phyloP scores from a whole-genome alignment of 768 basidiomycete species.

The Pleurotus pulmonarius region DNA sequence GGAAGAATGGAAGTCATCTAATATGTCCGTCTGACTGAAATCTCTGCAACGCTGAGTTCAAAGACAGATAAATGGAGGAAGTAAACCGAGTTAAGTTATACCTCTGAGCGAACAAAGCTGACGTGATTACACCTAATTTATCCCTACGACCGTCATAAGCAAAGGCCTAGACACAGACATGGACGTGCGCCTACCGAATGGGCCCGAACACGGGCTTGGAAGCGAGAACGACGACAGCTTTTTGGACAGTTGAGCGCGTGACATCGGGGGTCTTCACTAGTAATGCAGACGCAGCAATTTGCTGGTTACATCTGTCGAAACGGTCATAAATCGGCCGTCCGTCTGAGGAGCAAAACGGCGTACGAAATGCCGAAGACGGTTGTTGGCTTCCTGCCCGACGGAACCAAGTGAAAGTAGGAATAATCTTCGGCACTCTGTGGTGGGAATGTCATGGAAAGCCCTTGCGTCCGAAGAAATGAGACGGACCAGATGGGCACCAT shows the following conservation, averaged over 20 bases:
- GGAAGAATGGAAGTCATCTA: slow-evolving; percentile 82
- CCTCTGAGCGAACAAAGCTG: slow-evolving; percentile 86
- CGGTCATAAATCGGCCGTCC: neutral
- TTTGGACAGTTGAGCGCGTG: slow-evolving; percentile 95
- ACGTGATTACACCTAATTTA: slow-evolving; percentile 91
- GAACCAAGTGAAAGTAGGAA: slow-evolving; percentile 91
- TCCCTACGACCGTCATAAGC: slow-evolving; percentile 45
- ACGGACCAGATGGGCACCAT: slow-evolving; percentile 91
- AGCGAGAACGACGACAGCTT: slow-evolving; percentile 93
- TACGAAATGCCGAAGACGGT: slow-evolving; percentile 97
- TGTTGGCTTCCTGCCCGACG: slow-evolving; percentile 60
- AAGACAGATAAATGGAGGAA: neutral
- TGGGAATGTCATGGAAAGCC: slow-evolving; percentile 9
- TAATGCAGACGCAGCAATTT: slow-evolving; percentile 78
- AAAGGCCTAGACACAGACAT: neutral
- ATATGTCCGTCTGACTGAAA: slow-evolving; percentile 81
- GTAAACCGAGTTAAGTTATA: slow-evolving; percentile 15
- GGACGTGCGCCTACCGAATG: slow-evolving; percentile 56
- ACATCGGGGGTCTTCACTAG: slow-evolving; percentile 80
- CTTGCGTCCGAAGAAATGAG: slow-evolving; percentile 1
- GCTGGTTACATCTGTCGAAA: slow-evolving; percentile 79
- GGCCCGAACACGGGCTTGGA: slow-evolving; percentile 91
- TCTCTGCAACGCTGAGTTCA: slow-evolving; percentile 45
- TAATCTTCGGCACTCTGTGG: slow-evolving; percentile 86
- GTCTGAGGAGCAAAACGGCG: slow-evolving; percentile 21